Base-by-base conservation (phyloP, 129 eudicot species). In the Flaveria robusta region DNA sequence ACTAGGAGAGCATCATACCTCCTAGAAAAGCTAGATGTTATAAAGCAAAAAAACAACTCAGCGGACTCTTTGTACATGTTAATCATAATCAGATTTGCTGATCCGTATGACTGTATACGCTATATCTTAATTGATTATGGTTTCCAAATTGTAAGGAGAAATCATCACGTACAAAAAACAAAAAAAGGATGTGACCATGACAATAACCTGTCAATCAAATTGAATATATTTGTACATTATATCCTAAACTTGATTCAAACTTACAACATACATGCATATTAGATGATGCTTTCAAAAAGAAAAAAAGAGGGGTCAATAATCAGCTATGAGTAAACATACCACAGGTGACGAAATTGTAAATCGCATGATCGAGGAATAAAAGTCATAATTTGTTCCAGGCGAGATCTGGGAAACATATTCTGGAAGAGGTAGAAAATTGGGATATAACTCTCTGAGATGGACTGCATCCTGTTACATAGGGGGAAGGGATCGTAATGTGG, bases 361-460 rank as follows among this genome's bases (percentile, higher is more conserved):
- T 63, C 97, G 93, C 97, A 94, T 85, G 72, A 81, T 83, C 73
- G 89, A 87, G 31, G 97, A 91, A 74, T 84, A 79, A 81, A 79
- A 94, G 80, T 94, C 97, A 83, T 91, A 94, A 88, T 94, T 88
- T 49, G 97, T 78, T 78, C 97, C 98, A 62, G 98, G 91, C 51
- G 87, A 85, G 58, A 91, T 94, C 74, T 87, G 97, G 72, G 90
- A 88, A 75, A 94, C 98, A 69, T 84, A 72, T 43, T 84, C 77
- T 41, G 97, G 98, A 83, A 94, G 92, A 42, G 96, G 89, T 75
- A 94, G 85, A 83, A 82, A 87, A 69, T 80, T 81, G 66, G 90
- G 93, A 52, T 26, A 76, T 31, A 85, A 71, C 68, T 94, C 96
- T 80, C 82, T 87, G 52, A 91, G 88, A 83, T 75, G 78, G 71